Evolutionary conservation across 148 eudicot genomes (phyloP).

Genomic region (Fagopyrum esculentum): DNA sequence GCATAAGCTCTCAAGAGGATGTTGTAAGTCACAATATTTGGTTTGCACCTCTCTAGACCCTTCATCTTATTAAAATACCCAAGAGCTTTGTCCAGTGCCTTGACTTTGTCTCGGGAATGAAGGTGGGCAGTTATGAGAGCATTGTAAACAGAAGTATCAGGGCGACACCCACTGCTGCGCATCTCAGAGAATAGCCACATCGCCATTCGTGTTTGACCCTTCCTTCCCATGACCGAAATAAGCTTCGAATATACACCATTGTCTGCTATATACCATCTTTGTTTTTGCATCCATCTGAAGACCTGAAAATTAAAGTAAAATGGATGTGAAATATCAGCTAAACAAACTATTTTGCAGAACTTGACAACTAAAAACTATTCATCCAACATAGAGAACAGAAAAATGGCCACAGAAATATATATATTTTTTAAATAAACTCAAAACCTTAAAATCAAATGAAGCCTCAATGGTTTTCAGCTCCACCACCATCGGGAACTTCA

Average conservation of each 20-base stretch:
- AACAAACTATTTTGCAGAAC: neutral
- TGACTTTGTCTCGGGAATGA: conserved; percentile 75
- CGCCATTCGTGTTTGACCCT: conserved; percentile 83
- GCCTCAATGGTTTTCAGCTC: neutral
- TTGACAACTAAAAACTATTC: neutral
- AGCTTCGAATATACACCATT: conserved; percentile 86
- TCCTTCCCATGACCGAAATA: conserved; percentile 90
- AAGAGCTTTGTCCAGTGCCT: conserved; percentile 75
- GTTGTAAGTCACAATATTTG: conserved; percentile 79
- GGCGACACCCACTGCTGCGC: conserved; percentile 89
- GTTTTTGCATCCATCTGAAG: conserved; percentile 97
- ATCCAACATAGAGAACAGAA: neutral
- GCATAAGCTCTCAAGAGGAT: conserved; percentile 92
- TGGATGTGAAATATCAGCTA: neutral
- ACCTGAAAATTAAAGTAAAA: conserved; percentile 22
- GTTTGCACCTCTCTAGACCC: conserved; percentile 73
- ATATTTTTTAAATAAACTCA: neutral
- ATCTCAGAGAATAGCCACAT: conserved; percentile 99
- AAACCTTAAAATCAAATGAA: neutral
- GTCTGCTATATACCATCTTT: conserved; percentile 87
- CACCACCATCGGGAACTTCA: neutral
- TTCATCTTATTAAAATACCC: conserved; percentile 84
- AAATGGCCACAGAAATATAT: neutral
- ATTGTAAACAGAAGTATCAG: conserved; percentile 84
- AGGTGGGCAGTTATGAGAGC: conserved; percentile 84